phyloP scores from a whole-genome alignment of 2,329 filamentous ascomycete genomes.

The Fusarium sambucinum region DNA sequence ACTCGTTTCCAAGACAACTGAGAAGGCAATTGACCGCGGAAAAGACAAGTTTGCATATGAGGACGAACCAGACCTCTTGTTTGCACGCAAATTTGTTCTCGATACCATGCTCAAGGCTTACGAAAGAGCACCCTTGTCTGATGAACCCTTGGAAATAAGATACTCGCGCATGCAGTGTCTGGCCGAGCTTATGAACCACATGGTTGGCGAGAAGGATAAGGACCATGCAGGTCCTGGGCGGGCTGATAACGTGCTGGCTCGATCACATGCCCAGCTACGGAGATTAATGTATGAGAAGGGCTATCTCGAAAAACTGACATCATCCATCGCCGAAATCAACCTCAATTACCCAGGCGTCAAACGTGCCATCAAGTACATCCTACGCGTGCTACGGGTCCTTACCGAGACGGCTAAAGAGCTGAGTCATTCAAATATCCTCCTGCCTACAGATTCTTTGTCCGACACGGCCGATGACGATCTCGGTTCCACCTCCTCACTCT shows the following conservation, averaged over 20 bases:
- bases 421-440: conserved; percentile 83
- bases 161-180: conserved; percentile 90
- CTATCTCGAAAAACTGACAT: conserved; percentile 87
- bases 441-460: conserved; percentile 74
- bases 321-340: conserved; percentile 94
- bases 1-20: conserved; percentile 87
- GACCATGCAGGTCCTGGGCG: conserved; percentile 61
- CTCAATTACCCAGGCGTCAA: conserved; percentile 94
- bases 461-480: conserved; percentile 86
- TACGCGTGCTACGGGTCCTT: conserved; percentile 87
- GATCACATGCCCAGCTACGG: conserved; percentile 84
- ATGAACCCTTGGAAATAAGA: conserved; percentile 83
- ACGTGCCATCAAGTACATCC: conserved; percentile 94
- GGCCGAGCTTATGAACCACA: conserved; percentile 91
- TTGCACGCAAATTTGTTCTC: conserved; percentile 93
- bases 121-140: conserved; percentile 84
- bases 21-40: conserved; percentile 72
- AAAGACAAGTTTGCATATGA: conserved; percentile 74
- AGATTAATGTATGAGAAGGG: conserved; percentile 99
- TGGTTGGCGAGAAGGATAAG: conserved; percentile 85
- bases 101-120: conserved; percentile 94
- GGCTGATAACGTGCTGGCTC: conserved; percentile 56
- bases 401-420: conserved; percentile 89
- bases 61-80: conserved; percentile 85
- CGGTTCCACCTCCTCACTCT: conserved; percentile 86